phyloP scores from a whole-genome alignment of 1,284 basidiomycete species.

The Wolfiporia cocos region DNA sequence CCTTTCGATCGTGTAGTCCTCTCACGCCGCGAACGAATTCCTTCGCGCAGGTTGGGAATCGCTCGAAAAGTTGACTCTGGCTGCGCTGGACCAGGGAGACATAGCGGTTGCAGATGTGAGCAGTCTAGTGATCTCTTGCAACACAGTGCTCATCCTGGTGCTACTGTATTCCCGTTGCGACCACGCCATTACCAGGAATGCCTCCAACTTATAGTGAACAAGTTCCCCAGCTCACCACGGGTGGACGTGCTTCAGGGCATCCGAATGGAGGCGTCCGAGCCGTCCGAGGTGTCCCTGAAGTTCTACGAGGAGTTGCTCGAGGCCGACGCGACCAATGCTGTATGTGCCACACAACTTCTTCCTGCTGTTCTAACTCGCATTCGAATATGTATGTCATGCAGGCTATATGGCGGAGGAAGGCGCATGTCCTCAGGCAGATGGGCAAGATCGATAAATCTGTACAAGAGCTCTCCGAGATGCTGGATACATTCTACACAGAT shows the following conservation, averaged over 20 bases:
- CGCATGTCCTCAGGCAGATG: constrained; percentile 62
- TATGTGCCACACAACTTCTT: constrained; percentile 34
- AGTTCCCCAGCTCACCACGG: constrained; percentile 81
- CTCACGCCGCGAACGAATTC: no score
- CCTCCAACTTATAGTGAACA: constrained; percentile 56
- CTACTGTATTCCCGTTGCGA: background rate
- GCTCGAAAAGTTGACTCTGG: constrained; percentile 84
- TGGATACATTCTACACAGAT: constrained; percentile 94
- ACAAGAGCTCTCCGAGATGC: constrained; percentile 69
- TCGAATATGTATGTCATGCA: constrained; percentile 21
- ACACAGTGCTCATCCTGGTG: background rate
- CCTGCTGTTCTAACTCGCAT: background rate
- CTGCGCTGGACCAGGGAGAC: constrained; percentile 80
- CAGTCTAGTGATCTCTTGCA: constrained; percentile 10
- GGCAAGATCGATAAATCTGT: constrained; percentile 65
- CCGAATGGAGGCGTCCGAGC: constrained; percentile 73
- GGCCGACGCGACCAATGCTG: constrained; percentile 71
- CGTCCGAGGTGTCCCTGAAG: constrained; percentile 53
- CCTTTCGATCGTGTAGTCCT: no score
- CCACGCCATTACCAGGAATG: constrained; percentile 42
- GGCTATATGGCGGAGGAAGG: constrained; percentile 82
- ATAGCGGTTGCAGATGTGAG: constrained; percentile 80
- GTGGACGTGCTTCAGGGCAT: constrained; percentile 84
- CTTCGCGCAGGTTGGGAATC: constrained; percentile 74
- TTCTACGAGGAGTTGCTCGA: constrained; percentile 69